Evolutionary conservation across 345 rosid species (phyloP).

Genomic region (Viola odorata): DNA sequence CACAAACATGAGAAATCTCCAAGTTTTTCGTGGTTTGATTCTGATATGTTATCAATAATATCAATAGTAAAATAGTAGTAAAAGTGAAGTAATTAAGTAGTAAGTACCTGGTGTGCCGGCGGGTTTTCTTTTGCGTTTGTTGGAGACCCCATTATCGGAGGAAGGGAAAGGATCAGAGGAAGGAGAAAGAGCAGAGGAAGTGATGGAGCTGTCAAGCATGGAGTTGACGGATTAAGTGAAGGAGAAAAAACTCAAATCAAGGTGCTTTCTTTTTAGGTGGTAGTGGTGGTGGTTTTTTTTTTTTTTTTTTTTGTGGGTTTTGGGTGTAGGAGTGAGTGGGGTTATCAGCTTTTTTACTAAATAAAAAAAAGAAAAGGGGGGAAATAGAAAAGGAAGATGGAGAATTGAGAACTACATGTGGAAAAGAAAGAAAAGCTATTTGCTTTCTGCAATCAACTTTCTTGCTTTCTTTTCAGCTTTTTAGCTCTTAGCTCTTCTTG

Average conservation of each 20-base stretch:
- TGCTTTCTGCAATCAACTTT: conserved; percentile 73
- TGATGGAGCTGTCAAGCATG: conserved; percentile 39
- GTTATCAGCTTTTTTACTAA: conserved; percentile 53
- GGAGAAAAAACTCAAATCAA: conserved; percentile 8
- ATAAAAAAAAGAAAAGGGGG: conserved; percentile 19
- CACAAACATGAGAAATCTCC: too few species aligned
- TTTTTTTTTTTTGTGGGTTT: background rate
- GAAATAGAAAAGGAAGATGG: background rate
- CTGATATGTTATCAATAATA: background rate
- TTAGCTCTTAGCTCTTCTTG: conserved; percentile 8
- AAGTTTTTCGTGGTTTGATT: too few species aligned
- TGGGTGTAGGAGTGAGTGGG: conserved; percentile 9
- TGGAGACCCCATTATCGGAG: conserved; percentile 50
- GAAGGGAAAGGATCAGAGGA: conserved; percentile 47
- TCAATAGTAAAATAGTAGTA: background rate
- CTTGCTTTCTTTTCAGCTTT: conserved; percentile 32
- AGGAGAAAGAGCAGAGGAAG: conserved; percentile 34
- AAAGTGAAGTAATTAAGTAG: background rate
- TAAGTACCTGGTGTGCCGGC: conserved; percentile 84
- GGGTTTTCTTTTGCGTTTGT: conserved; percentile 72
- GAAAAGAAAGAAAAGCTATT: conserved; percentile 35
- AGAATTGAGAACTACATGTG: background rate
- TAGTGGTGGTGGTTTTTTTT: conserved; percentile 19
- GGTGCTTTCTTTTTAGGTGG: conserved; percentile 15
- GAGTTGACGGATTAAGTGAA: conserved; percentile 5